Evolutionary conservation across 805 yeast genomes (phyloP).

Genomic region (Ogataea pini): DNA sequence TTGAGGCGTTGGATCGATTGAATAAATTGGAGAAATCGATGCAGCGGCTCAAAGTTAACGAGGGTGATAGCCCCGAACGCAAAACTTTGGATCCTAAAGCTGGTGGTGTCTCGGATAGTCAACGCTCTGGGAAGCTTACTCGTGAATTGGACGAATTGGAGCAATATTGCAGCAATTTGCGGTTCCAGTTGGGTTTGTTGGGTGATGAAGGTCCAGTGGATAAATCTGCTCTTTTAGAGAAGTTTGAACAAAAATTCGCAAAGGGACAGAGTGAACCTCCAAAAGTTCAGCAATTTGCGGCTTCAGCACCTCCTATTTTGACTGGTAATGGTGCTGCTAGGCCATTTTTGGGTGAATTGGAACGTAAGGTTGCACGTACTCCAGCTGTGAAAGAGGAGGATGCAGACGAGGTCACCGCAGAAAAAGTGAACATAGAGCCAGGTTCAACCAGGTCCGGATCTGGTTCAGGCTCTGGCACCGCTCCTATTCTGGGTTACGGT

Average conservation of each 20-base stretch:
- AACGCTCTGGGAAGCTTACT: conserved; percentile 22
- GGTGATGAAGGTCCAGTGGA: conserved; percentile 22
- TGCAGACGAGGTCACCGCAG: conserved; percentile 2
- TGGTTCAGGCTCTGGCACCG: neutral
- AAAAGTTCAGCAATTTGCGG: conserved; percentile 22
- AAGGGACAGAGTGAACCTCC: conserved; percentile 31
- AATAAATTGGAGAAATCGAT: conserved; percentile 58
- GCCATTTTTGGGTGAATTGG: conserved; percentile 54
- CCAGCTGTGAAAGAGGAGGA: conserved; percentile 35
- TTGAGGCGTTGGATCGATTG: conserved; percentile 70
- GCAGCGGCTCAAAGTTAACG: conserved; percentile 24
- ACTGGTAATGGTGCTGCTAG: conserved; percentile 11
- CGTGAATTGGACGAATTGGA: conserved; percentile 29
- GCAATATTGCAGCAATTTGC: conserved; percentile 28
- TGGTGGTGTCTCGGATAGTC: conserved; percentile 15
- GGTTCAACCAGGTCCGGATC: neutral
- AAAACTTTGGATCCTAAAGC: conserved; percentile 35
- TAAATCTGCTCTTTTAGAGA: conserved; percentile 24
- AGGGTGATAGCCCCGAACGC: conserved; percentile 15
- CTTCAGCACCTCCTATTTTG: conserved; percentile 24
- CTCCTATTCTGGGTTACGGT: neutral
- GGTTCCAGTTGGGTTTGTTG: conserved; percentile 27
- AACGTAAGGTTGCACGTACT: conserved; percentile 47
- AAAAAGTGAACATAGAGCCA: neutral
- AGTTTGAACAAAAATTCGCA: conserved; percentile 32